These are phyloP conservation scores for Alternaria atra DNA, from an alignment of 2,329 filamentous ascomycete species.

Conservation along the genomic window DNA sequence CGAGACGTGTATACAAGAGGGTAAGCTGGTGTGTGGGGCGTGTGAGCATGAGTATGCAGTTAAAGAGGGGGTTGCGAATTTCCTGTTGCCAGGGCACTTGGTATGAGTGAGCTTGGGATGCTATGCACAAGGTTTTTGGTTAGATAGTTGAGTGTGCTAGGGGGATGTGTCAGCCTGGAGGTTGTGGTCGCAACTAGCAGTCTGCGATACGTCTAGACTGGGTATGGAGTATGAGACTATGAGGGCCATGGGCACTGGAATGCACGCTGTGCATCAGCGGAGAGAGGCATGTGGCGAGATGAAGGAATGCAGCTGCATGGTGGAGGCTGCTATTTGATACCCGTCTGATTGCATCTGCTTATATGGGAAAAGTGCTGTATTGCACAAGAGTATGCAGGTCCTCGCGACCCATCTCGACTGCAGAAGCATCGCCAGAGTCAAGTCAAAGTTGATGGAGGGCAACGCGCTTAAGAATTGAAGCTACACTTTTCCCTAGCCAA, in stretches of 20 bases:
- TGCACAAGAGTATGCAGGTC: neutral
- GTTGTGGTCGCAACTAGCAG: neutral
- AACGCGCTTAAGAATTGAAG: conserved; percentile 1
- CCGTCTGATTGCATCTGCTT: conserved; percentile 25
- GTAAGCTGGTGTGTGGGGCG: conserved; percentile 87
- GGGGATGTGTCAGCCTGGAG: neutral
- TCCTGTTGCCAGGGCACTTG: conserved; percentile 90
- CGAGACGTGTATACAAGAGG: conserved; percentile 89
- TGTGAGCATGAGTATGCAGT: conserved; percentile 95
- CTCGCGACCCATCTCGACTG: neutral
- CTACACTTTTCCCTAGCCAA: conserved; percentile 15
- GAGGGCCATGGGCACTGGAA: neutral
- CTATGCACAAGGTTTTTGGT: neutral
- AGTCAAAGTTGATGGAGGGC: neutral
- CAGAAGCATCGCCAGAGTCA: neutral
- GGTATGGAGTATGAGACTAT: neutral
- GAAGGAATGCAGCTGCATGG: neutral
- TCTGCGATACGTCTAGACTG: neutral
- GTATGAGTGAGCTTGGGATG: conserved; percentile 62
- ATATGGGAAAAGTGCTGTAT: neutral
- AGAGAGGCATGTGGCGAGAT: neutral
- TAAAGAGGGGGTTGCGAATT: conserved; percentile 96
- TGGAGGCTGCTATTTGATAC: conserved; percentile 32
- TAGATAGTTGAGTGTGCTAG: neutral
- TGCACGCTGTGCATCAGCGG: neutral